Base-by-base conservation (phyloP, 2,329 filamentous ascomycete genomes). In the Aureobasidium sp. region DNA sequence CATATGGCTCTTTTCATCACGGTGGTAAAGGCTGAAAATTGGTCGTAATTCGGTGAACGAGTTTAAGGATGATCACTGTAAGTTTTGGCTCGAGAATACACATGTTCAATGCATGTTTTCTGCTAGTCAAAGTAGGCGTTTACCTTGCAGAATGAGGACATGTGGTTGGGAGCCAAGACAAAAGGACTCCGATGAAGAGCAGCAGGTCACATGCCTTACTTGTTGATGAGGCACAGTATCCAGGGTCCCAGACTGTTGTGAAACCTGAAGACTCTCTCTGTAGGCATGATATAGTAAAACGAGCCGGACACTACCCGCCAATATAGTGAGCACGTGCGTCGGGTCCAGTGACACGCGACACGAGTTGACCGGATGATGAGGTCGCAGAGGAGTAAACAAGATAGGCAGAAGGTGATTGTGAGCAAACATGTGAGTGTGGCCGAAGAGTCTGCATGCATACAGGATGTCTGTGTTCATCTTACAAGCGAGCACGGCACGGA, bases 401-500 rank as follows among this genome's bases (percentile, higher is more conserved):
- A 27, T 27, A 32, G 45, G 45, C 27, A 53, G 49, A 37, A 2
- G 21, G 39, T 53, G 49, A 39, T 34, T 29, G 27, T 21, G 8
- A 54, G 32, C 25, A 27, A 54, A 54, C 50, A 54, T 54, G 50
- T 54, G 50, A 54, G 32, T 5, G 11, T 42, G 14, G 50, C 50
- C 50, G 16, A 54, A 41, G 27, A 54, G 50, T 54, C 50, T 41
- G 50, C 50, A 54, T 54, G 50, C 50, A 54, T 54, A 41, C 5
- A 54, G 27, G 14, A 54, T 8, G 8, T 9, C 13, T 41, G 37
- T 57, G 41, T 36, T 11, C 16, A 21, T 57, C 41, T 45, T 30
- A 45, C 53, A 34, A 29, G 41, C 30, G 39, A 45, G 25, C 10
- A 36, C 53, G 41, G 53, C 39, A 45, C 11, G 41, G 10, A 34